These are phyloP conservation scores for Ceratobasidium sp. DNA, from an alignment of 1,284 basidiomycete species.

Conservation along the genomic window DNA sequence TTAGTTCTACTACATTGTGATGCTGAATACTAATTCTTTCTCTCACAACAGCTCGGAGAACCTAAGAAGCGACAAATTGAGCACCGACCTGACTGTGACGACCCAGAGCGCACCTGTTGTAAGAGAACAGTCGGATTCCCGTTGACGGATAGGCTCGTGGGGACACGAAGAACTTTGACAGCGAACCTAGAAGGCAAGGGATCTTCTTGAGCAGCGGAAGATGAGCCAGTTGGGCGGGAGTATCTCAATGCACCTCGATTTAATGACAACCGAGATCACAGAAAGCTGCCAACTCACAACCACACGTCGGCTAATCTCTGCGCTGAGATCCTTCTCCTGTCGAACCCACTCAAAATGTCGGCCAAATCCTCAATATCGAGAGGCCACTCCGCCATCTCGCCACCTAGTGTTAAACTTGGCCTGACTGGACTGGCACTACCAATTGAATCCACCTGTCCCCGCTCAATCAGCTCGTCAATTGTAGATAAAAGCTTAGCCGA, in stretches of 20 bases:
- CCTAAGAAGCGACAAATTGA: not conserved
- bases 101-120: not conserved
- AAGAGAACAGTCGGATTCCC: not conserved
- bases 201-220: not conserved
- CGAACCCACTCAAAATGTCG: not conserved
- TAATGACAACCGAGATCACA: no score
- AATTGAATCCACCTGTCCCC: not conserved
- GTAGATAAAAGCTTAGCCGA: not conserved
- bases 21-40: constrained; percentile 8
- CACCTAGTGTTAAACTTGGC: not conserved
- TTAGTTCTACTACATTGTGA: not conserved
- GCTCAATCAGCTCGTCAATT: constrained; percentile 1
- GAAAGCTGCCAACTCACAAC: constrained; percentile 6
- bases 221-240: not conserved
- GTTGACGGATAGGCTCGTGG: not conserved
- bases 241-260: not conserved
- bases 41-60: not conserved
- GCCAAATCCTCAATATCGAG: constrained; percentile 2
- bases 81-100: not conserved
- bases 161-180: constrained; percentile 1
- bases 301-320: not conserved
- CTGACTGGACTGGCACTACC: not conserved
- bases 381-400: not conserved
- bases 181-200: not conserved
- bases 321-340: not conserved